Evolutionary conservation across 306 rosid genomes (phyloP).

Genomic region (Ceratonia siliqua): DNA sequence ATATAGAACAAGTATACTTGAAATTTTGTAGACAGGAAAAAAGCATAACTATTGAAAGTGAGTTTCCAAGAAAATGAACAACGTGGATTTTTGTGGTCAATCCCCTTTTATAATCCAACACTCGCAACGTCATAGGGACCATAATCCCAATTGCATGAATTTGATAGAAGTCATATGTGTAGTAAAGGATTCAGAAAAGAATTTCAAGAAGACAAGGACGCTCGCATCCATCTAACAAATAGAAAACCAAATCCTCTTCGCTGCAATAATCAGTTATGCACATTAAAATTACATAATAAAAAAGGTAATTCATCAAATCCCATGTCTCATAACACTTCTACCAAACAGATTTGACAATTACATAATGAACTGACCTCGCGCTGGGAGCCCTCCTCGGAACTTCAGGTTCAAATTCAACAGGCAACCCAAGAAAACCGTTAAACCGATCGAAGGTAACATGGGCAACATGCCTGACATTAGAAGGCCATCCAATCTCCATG

Average conservation of each 20-base stretch:
- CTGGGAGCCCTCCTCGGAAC: slow-evolving; percentile 94
- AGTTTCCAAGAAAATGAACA: slow-evolving; percentile 14
- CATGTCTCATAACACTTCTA: background rate
- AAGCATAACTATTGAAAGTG: background rate
- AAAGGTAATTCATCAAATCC: slow-evolving; percentile 1
- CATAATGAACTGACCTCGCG: slow-evolving; percentile 61
- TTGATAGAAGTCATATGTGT: background rate
- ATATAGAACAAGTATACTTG: background rate
- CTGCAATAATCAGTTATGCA: background rate
- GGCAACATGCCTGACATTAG: slow-evolving; percentile 88
- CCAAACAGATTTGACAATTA: background rate
- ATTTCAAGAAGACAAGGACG: background rate
- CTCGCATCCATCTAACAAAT: background rate
- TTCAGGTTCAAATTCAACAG: slow-evolving; percentile 92
- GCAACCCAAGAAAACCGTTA: slow-evolving; percentile 97
- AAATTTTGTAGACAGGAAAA: background rate
- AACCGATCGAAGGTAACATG: slow-evolving; percentile 97
- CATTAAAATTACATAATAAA: background rate
- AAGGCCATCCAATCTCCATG: slow-evolving; percentile 98
- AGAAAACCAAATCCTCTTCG: background rate
- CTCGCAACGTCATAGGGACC: background rate
- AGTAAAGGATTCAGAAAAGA: background rate
- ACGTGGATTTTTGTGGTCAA: background rate
- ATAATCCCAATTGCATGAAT: background rate
- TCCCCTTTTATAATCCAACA: slow-evolving; percentile 10